Evolutionary conservation across 441 rosid genomes (phyloP).

Genomic region (Pelargonium myrrhifolium): DNA sequence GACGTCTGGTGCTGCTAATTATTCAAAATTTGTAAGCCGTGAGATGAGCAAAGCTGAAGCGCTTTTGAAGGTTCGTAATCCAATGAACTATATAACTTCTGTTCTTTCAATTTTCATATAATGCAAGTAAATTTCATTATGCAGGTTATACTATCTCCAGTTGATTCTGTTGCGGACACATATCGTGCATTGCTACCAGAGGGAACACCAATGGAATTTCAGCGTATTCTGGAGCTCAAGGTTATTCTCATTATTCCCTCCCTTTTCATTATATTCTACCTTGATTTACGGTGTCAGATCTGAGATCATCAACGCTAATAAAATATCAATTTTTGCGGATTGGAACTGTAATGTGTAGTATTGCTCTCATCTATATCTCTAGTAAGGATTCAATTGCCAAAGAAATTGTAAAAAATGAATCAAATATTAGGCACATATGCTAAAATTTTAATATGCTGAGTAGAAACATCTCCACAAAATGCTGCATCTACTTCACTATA

Average conservation of each 20-base stretch:
- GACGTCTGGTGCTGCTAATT: slow-evolving; percentile 80
- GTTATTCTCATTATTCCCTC: slow-evolving; percentile 23
- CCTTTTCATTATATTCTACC: too few species aligned
- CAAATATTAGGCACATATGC: too few species aligned
- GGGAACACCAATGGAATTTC: slow-evolving; percentile 97
- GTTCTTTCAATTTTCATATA: neutral
- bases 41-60: slow-evolving; percentile 99
- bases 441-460: too few species aligned
- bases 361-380: too few species aligned
- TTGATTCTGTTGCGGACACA: slow-evolving; percentile 96
- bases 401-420: too few species aligned
- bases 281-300: too few species aligned
- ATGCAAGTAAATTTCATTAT: slow-evolving; percentile 1
- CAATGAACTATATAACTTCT: neutral
- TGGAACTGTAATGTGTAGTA: too few species aligned
- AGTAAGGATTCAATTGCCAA: too few species aligned
- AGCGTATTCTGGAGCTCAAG: slow-evolving; percentile 96
- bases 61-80: slow-evolving; percentile 66
- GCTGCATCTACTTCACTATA: too few species aligned
- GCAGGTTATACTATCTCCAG: slow-evolving; percentile 90
- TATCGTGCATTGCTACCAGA: slow-evolving; percentile 94
- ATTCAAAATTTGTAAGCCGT: slow-evolving; percentile 89
- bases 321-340: too few species aligned
- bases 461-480: too few species aligned
- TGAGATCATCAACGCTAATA: too few species aligned